Percentiles rank a stretch among this genome's conserved stretches.
Conservation (phyloP, 176 grass and related monocot genomes). For the Oryza nivara region DNA sequence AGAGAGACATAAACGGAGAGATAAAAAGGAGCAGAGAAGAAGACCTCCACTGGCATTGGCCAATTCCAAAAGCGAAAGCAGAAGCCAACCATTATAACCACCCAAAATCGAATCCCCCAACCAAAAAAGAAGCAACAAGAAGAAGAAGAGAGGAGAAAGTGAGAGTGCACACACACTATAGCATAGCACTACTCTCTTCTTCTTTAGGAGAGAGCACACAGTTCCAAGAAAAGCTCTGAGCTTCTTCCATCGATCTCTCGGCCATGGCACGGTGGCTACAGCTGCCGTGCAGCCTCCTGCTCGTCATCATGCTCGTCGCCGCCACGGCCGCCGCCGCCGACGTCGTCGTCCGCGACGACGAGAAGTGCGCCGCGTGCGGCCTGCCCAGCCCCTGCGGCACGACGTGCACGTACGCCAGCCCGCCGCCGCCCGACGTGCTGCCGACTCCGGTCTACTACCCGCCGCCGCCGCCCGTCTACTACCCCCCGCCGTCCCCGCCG, state of each 20-base stretch:
- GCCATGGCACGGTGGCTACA: conserved; percentile 36
- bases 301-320: not conserved
- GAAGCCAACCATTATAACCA: conserved; percentile 50
- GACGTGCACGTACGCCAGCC: conserved; percentile 63
- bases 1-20: not conserved
- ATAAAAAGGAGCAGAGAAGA: not conserved
- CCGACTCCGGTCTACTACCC: conserved; percentile 37
- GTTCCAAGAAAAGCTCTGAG: not conserved
- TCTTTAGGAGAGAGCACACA: not conserved
- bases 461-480: conserved; percentile 45
- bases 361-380: conserved; percentile 53
- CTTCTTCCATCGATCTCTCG: not conserved
- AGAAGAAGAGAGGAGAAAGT: not conserved
- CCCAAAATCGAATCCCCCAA: conserved; percentile 11
- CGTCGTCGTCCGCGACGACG: conserved; percentile 9
- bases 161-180: not conserved
- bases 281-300: not conserved
- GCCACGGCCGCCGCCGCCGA: not conserved
- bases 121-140: not conserved
- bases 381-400: conserved; percentile 61
- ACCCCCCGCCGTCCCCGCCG: conserved; percentile 48
- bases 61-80: conserved; percentile 27
- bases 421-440: conserved; percentile 56
- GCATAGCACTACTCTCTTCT: too few species aligned
- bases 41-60: conserved; percentile 32